phyloP scores from a whole-genome alignment of 495 filamentous ascomycete species.

The Xylona heveae region DNA sequence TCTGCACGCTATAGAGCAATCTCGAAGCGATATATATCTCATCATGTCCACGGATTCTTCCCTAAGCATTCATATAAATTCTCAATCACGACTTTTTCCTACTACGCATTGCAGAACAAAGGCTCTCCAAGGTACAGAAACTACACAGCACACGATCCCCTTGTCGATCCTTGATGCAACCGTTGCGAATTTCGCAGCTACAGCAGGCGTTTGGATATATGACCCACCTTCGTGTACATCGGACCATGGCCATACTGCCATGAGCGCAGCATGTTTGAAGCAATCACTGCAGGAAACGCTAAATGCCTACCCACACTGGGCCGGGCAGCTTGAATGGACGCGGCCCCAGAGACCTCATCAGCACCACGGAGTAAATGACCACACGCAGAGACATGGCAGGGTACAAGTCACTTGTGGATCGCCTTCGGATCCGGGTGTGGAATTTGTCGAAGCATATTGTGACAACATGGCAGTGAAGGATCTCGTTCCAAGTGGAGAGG shows the following conservation, averaged over 20 bases:
- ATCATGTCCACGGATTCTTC: too few relatives aligned
- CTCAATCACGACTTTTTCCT: too few relatives aligned
- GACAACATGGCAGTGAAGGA: not conserved
- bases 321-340: conserved; percentile 15
- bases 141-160: conserved; percentile 9
- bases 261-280: conserved; percentile 14
- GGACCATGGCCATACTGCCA: conserved; percentile 3
- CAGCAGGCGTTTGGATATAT: conserved; percentile 20
- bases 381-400: conserved; percentile 11
- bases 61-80: too few relatives aligned
- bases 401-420: conserved; percentile 16
- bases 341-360: conserved; percentile 9
- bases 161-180: conserved; percentile 20
- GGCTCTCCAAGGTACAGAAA: too few relatives aligned
- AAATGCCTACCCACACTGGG: conserved; percentile 16
- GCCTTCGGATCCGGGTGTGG: conserved; percentile 16
- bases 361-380: conserved; percentile 9
- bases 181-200: conserved; percentile 12
- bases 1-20: too few relatives aligned
- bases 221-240: conserved; percentile 7
- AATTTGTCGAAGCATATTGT: conserved; percentile 14
- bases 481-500: conserved; percentile 6
- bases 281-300: conserved; percentile 15
- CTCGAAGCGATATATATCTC: too few relatives aligned
- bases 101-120: too few relatives aligned